These are phyloP conservation scores for Lactifluus subvellereus DNA, from an alignment of 768 basidiomycete species.

Conservation along the genomic window DNA sequence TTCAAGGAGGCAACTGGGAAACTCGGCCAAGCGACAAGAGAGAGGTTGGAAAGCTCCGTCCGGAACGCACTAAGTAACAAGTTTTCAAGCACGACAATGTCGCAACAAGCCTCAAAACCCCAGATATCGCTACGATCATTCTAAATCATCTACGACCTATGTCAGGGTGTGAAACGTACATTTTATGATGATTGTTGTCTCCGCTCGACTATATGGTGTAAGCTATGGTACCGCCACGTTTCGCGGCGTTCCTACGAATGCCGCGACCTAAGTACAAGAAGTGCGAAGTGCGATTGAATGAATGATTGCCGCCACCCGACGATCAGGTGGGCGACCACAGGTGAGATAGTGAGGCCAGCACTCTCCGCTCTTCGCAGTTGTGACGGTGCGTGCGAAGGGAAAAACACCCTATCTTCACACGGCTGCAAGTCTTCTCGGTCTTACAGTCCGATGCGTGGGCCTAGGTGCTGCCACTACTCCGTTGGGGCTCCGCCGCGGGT, in stretches of 20 bases:
- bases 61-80: conserved; percentile 19
- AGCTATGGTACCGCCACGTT: not conserved
- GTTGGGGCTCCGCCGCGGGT: conserved; percentile 3
- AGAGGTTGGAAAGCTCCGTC: conserved; percentile 21
- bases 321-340: not conserved
- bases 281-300: not conserved
- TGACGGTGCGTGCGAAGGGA: not conserved
- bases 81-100: not conserved
- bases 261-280: not conserved
- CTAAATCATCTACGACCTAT: conserved; percentile 4
- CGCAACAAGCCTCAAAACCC: conserved; percentile 16
- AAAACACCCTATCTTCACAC: not conserved
- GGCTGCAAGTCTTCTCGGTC: not conserved
- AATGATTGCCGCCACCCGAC: not conserved
- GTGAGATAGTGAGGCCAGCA: not conserved
- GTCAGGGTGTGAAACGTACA: conserved; percentile 1
- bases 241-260: conserved; percentile 1
- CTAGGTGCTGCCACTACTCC: not conserved
- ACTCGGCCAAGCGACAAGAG: conserved; percentile 18
- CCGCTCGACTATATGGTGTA: conserved; percentile 1
- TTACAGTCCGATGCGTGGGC: not conserved
- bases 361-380: not conserved
- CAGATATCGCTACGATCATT: conserved; percentile 26
- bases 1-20: conserved; percentile 24
- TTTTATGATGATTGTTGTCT: not conserved